phyloP scores from a whole-genome alignment of 345 rosid genomes.

The Arabidopsis suecica region DNA sequence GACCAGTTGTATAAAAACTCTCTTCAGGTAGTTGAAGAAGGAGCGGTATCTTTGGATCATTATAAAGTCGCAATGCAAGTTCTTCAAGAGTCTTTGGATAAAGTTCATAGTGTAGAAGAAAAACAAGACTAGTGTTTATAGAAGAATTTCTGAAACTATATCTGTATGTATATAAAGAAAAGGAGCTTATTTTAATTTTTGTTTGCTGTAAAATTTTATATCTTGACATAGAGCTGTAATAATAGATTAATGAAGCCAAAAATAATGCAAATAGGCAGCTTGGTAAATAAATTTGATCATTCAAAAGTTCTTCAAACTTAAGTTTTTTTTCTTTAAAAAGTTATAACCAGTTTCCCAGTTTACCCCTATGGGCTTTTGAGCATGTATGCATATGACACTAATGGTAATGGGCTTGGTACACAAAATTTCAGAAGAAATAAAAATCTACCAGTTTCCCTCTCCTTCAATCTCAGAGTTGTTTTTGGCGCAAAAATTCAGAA shows the following conservation, averaged over 20 bases:
- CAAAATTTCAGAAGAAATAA: background rate
- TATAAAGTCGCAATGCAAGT: conserved; percentile 64
- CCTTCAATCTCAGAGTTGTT: background rate
- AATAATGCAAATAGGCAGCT: background rate
- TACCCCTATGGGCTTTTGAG: conserved; percentile 10
- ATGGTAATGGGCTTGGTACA: conserved; percentile 8
- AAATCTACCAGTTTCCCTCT: background rate
- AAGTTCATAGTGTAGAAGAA: conserved; percentile 58
- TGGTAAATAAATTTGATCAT: background rate
- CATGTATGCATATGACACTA: background rate
- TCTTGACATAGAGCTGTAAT: conserved; percentile 15
- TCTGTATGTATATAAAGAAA: conserved; percentile 18
- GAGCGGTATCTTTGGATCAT: conserved; percentile 64
- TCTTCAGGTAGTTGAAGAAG: conserved; percentile 75
- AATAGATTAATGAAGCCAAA: background rate
- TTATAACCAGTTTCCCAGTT: background rate
- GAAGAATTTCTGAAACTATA: conserved; percentile 7
- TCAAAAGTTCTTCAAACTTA: too few relatives aligned
- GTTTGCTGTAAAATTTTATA: conserved; percentile 8
- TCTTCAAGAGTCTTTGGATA: conserved; percentile 57
- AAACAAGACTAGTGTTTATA: conserved; percentile 39
- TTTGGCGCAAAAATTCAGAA: conserved; percentile 35
- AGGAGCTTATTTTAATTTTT: background rate
- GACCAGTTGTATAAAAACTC: conserved; percentile 61
- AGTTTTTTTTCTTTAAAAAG: too few relatives aligned